Conservation (phyloP, 1,284 basidiomycete species). For the Puccinia coronata region DNA sequence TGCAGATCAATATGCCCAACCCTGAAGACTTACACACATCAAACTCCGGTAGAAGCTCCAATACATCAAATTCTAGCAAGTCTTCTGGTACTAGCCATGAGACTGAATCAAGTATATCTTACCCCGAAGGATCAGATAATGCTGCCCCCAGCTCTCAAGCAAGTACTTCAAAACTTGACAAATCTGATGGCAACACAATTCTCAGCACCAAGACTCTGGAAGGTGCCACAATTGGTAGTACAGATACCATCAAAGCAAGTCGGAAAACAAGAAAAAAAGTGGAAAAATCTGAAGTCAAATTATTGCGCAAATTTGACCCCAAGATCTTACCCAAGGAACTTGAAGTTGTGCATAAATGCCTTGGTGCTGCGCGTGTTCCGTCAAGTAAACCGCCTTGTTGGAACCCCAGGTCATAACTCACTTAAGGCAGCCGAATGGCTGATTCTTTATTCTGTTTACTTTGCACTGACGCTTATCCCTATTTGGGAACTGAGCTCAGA, state of each 20-base stretch:
- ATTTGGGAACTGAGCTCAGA: no score
- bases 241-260: not conserved
- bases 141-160: no score
- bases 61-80: not conserved
- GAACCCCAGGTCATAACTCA: slow-evolving; percentile 1
- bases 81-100: not conserved
- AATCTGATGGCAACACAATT: no score
- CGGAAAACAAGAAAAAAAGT: not conserved
- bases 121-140: not conserved
- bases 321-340: slow-evolving; percentile 17
- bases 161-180: no score
- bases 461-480: no score
- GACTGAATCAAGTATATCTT: not conserved
- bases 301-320: not conserved
- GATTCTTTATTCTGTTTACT: slow-evolving; percentile 14
- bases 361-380: not conserved
- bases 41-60: not conserved
- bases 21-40: no score
- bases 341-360: not conserved
- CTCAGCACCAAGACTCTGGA: no score
- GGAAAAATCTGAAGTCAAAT: not conserved
- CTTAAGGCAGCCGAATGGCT: slow-evolving; percentile 36
- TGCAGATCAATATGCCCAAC: no score
- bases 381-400: slow-evolving; percentile 11
- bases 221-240: not conserved